Evolutionary conservation across 768 basidiomycete species (phyloP).

Genomic region (Rhodotorula sphaerocarpa): DNA sequence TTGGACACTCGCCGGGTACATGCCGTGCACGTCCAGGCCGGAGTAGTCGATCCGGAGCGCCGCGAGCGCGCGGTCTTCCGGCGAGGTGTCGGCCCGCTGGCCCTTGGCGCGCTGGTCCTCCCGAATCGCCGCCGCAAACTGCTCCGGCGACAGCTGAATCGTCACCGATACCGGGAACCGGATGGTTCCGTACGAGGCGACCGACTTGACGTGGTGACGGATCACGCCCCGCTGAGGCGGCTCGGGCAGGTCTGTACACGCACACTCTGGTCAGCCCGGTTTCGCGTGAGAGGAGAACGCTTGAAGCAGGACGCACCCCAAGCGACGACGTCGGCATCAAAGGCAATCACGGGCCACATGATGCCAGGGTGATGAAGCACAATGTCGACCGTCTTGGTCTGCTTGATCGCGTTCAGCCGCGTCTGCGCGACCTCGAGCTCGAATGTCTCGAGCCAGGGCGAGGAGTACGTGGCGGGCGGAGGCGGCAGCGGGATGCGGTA

Average conservation of each 20-base stretch:
- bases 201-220: constrained; percentile 71
- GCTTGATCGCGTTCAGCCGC: constrained; percentile 51
- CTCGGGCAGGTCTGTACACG: constrained; percentile 42
- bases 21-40: constrained; percentile 67
- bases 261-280: not conserved
- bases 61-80: constrained; percentile 25
- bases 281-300: not conserved
- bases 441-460: constrained; percentile 49
- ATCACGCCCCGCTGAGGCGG: constrained; percentile 63
- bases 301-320: constrained; percentile 52
- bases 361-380: constrained; percentile 66
- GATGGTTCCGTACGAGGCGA: constrained; percentile 64
- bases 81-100: constrained; percentile 35
- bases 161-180: constrained; percentile 66
- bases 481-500: constrained; percentile 64
- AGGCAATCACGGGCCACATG: constrained; percentile 81
- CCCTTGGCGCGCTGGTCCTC: constrained; percentile 35
- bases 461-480: constrained; percentile 47
- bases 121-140: constrained; percentile 27
- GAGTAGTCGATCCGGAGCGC: constrained; percentile 61
- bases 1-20: constrained; percentile 68
- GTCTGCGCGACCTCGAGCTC: constrained; percentile 56
- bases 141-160: constrained; percentile 50
- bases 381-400: constrained; percentile 63
- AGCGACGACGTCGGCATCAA: constrained; percentile 76